Evolutionary conservation across 371 early-diverging fungal species (phyloP), one percentile per base, ranked within the genome.

Genomic region (Rhizopus delemar): DNA sequence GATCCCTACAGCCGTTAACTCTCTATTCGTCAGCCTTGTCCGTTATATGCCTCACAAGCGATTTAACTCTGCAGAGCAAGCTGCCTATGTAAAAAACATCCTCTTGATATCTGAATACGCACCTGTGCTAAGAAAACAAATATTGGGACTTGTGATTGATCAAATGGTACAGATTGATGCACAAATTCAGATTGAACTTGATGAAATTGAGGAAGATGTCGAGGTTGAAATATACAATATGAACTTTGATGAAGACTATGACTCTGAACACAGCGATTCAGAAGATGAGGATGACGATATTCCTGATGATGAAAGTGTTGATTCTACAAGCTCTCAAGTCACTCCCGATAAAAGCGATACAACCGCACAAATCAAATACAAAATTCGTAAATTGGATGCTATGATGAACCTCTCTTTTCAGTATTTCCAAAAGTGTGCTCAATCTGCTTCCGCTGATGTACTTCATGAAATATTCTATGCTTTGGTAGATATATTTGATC

Each of bases 181-280:
- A 8, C 96, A 95, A 68, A 93, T 97, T 46, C 95, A 97, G 65
- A 87, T 90, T 1, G 96, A 93, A 58, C 64, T 96, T 46, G 96
- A 96, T 29, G 97, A 97, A 28, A 71, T 94, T 33, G 90, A 91
- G n/a, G 90, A 90, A 45, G 88, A 90, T 5, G 84, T 83, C 15
- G 85, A 78, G 43, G 74, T 78, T 35, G 80, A 77, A 33, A 59
- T 66, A 3, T 70, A 69, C 46, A 58, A 71, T 32, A 54, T 75
- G 61, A 63, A 75, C 35, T 78, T 72, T 50, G 77, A 73, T 50
- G 64, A 66, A 15, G 76, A 77, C 46, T 83, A 84, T 54, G 57
- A 60, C 8, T 82, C 84, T 0, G 75, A 68, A 9, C 62, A 62
- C 7, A 74, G 75, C 5, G 64, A 69, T 2, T 69, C 56, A 5